phyloP scores from a whole-genome alignment of 345 rosid species.

The Salix suchowensis region DNA sequence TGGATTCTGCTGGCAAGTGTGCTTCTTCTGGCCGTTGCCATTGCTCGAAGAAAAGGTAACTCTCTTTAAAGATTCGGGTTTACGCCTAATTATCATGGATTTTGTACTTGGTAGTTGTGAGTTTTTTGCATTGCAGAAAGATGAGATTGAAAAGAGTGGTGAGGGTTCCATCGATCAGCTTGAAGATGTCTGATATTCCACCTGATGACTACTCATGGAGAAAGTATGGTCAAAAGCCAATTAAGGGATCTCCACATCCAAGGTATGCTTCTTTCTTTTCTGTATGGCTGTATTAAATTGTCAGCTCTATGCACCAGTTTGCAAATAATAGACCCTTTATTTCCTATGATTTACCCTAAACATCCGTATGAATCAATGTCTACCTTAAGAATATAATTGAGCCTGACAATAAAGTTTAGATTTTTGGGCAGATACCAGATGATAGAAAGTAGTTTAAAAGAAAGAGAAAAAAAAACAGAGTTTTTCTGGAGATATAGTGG shows the following conservation, averaged over 20 bases:
- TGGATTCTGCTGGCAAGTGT: conserved; percentile 54
- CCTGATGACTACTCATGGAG: conserved; percentile 33
- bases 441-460: not conserved
- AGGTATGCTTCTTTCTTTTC: not conserved
- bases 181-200: conserved; percentile 31
- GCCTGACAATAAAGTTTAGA: not conserved
- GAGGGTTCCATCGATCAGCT: conserved; percentile 28
- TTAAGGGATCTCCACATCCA: conserved; percentile 32
- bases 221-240: conserved; percentile 30
- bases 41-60: conserved; percentile 79
- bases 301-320: not conserved
- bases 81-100: not conserved
- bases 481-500: not conserved
- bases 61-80: not conserved
- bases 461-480: not conserved
- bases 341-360: not conserved
- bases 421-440: not conserved
- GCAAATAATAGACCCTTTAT: not conserved
- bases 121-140: conserved; percentile 10
- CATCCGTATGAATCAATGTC: not conserved
- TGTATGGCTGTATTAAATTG: not conserved
- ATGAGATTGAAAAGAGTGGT: conserved; percentile 23
- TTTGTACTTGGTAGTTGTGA: not conserved
- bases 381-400: not conserved
- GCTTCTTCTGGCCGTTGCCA: conserved; percentile 70